A percentile compares a stretch with the other conserved stretches of the same genome.
phyloP scores from a whole-genome alignment of 106 monocot genomes.

The Ottelia alismoides region DNA sequence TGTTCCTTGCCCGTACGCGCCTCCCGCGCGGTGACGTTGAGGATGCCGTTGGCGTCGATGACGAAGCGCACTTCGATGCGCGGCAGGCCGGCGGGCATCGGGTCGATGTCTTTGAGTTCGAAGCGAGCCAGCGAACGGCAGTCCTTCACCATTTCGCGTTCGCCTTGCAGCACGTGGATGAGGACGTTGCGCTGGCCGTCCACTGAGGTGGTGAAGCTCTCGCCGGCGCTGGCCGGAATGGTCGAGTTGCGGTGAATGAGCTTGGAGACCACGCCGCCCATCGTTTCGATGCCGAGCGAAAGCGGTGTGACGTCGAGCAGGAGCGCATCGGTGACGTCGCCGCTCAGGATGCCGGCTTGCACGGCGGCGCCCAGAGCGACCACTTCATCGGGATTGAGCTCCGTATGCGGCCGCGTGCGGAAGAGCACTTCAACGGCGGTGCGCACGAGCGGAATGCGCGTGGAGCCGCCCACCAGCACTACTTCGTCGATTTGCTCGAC shows the following conservation, averaged over 20 bases:
- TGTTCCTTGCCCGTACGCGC: constrained; percentile 34
- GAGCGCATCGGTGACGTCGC: constrained; percentile 20
- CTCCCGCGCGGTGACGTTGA: constrained; percentile 54
- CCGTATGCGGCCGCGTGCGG: constrained; percentile 20
- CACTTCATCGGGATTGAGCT: constrained; percentile 8
- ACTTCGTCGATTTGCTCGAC: constrained; percentile 1
- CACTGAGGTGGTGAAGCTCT: constrained; percentile 39
- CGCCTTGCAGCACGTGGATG: constrained; percentile 40
- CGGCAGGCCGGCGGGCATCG: constrained; percentile 40
- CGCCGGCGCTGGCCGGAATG: constrained; percentile 46
- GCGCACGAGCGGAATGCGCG: constrained; percentile 26
- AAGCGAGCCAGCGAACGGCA: constrained; percentile 31
- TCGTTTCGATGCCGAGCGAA: too few relatives aligned
- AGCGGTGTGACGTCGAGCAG: constrained; percentile 29
- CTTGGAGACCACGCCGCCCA: constrained; percentile 5
- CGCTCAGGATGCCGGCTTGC: constrained; percentile 13
- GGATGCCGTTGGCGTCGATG: constrained; percentile 51
- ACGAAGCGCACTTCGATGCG: constrained; percentile 54
- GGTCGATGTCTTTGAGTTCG: constrained; percentile 45
- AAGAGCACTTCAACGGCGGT: constrained; percentile 25
- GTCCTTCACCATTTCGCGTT: constrained; percentile 1
- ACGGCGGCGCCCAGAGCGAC: too few relatives aligned
- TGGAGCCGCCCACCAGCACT: constrained; percentile 11
- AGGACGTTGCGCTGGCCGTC: constrained; percentile 43
- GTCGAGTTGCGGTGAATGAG: constrained; percentile 40